A percentile compares a stretch with the other conserved stretches of the same genome.
These are phyloP conservation scores for Dimargaris xerosporica DNA, from an alignment of 192 early-diverging fungal species.

Conservation along the genomic window DNA sequence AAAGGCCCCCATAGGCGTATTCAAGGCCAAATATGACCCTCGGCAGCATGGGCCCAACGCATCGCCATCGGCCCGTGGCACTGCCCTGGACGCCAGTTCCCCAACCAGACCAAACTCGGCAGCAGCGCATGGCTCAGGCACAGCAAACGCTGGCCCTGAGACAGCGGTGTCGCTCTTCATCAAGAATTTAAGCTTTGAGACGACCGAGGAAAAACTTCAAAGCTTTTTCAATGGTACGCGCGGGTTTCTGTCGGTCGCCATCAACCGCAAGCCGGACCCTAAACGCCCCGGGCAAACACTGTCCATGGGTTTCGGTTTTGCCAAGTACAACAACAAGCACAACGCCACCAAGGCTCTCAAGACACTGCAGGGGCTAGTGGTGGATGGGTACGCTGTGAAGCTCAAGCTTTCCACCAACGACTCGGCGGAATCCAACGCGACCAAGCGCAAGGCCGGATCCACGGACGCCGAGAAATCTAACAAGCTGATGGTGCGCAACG, in stretches of 20 bases:
- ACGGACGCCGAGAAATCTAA: slow-evolving; percentile 44
- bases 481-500: slow-evolving; percentile 85
- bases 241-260: slow-evolving; percentile 65
- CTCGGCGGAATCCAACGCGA: slow-evolving; percentile 24
- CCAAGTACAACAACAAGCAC: slow-evolving; percentile 73
- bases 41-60: slow-evolving; percentile 13
- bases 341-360: slow-evolving; percentile 73
- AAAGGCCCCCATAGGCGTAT: slow-evolving; percentile 74
- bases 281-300: slow-evolving; percentile 63
- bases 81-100: slow-evolving; percentile 21
- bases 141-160: slow-evolving; percentile 20
- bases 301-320: slow-evolving; percentile 96
- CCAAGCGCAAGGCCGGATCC: not conserved
- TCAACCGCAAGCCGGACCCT: slow-evolving; percentile 72
- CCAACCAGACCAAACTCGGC: slow-evolving; percentile 23
- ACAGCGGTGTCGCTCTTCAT: slow-evolving; percentile 76
- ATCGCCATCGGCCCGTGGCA: slow-evolving; percentile 14
- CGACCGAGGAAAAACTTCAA: slow-evolving; percentile 60
- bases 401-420: slow-evolving; percentile 76
- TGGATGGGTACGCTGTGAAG: slow-evolving; percentile 81
- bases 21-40: slow-evolving; percentile 39
- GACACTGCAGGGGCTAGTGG: slow-evolving; percentile 63
- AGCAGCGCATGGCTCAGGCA: slow-evolving; percentile 27
- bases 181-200: slow-evolving; percentile 91
- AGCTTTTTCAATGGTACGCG: slow-evolving; percentile 56